Conservation (phyloP, 1,284 basidiomycete species). For the Inonotus hispidus region DNA sequence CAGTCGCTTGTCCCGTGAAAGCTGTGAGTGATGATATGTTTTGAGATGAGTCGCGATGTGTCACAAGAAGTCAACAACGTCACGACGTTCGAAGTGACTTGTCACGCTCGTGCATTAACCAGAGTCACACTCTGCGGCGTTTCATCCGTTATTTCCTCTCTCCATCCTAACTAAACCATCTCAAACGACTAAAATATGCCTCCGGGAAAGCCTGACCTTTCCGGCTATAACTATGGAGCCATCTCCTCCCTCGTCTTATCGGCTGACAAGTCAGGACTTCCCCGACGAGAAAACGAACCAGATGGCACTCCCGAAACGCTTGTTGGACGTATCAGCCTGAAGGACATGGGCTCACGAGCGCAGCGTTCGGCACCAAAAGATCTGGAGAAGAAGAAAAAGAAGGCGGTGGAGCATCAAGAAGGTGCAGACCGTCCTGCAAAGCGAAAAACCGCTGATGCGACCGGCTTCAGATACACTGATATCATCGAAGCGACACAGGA, state of each 20-base stretch:
- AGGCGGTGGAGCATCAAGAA: slow-evolving; percentile 55
- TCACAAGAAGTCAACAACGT: too few species aligned
- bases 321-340: slow-evolving; percentile 84
- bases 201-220: slow-evolving; percentile 65
- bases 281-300: slow-evolving; percentile 87
- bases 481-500: slow-evolving; percentile 92
- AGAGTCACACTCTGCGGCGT: too few species aligned
- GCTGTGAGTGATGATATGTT: too few species aligned
- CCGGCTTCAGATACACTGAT: slow-evolving; percentile 76
- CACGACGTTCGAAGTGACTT: neutral
- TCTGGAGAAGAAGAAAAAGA: slow-evolving; percentile 94
- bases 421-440: slow-evolving; percentile 52
- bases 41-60: too few species aligned
- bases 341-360: slow-evolving; percentile 93
- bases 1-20: too few species aligned
- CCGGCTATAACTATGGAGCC: slow-evolving; percentile 86
- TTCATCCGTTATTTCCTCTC: neutral
- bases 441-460: slow-evolving; percentile 46
- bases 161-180: neutral
- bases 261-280: slow-evolving; percentile 70
- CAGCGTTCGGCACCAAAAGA: slow-evolving; percentile 83
- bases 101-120: neutral
- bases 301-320: slow-evolving; percentile 94
- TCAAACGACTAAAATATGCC: slow-evolving; percentile 11
- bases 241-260: slow-evolving; percentile 86